Base-by-base conservation (phyloP, 1,284 basidiomycete species). In the Austropuccinia psidii region DNA sequence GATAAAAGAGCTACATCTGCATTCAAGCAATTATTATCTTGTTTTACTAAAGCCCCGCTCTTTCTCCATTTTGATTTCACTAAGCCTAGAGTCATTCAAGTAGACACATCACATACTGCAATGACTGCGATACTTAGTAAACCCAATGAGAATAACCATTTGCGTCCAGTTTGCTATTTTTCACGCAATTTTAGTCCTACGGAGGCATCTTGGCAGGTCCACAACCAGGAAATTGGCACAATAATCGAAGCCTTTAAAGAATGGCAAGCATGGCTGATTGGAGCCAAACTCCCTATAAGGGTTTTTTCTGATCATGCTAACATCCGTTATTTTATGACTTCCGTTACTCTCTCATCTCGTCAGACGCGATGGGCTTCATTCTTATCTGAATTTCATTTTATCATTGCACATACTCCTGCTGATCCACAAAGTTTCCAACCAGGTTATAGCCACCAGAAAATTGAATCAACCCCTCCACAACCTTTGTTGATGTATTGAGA, bases 91-190 rank as follows among this genome's bases (percentile, higher is more conserved):
- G 57, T 61, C 17, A n/a, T 61, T 11, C 57, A 61, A 31, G 57
- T 61, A 2, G 33, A 61, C n/a, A 61, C 41, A n/a, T 77, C 74
- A 2, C 68, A 67, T 33, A 75, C 60, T 47, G 74, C 76, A 2
- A 21, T 75, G 15, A 33, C 76, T 2, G 74, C 45, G 0, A 73
- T 76, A 2, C 24, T 76, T 1, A 39, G 43, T 27, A 75, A 76
- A 45, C 70, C 70, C 4, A 52, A 57, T 41, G 39, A 55, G 3
- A 17, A 27, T 21, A 43, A 43, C 2, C 6, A 62, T 5, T 35
- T 74, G 1, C 55, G 41, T 31, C 75, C 75, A 21, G 64, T 76
- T 4, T 35, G 27, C 27, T 76, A 33, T 45, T 24, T 52, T 33
- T 76, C 66, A 1, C 29, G 55, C 11, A 73, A 72, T 39, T 57